These are phyloP conservation scores for Hordeum marinum DNA, from an alignment of 176 grass and related monocot species.

Conservation along the genomic window DNA sequence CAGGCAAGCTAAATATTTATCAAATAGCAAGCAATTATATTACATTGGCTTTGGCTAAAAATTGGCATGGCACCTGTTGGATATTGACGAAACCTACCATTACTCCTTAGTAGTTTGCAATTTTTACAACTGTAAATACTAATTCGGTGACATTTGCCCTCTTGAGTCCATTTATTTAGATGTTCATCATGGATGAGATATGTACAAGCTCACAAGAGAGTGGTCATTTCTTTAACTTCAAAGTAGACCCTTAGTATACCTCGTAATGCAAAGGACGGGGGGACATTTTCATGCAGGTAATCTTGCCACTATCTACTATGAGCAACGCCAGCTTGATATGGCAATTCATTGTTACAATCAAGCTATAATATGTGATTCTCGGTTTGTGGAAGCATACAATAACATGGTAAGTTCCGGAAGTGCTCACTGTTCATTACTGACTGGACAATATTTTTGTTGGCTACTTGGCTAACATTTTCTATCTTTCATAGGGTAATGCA, in stretches of 20 bases:
- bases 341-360: conserved; percentile 61
- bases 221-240: conserved; percentile 31
- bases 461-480: not conserved
- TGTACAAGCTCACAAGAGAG: conserved; percentile 20
- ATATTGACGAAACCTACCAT: conserved; percentile 3
- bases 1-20: not conserved
- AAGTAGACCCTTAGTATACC: conserved; percentile 25
- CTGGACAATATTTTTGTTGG: not conserved
- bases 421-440: not conserved
- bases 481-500: conserved; percentile 56
- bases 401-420: conserved; percentile 46
- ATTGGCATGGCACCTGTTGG: not conserved
- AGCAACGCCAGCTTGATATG: conserved; percentile 64
- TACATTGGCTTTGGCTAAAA: not conserved
- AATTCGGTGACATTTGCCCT: conserved; percentile 9
- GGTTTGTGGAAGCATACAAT: conserved; percentile 64
- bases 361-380: conserved; percentile 48
- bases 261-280: conserved; percentile 39
- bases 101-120: not conserved
- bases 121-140: not conserved
- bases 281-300: conserved; percentile 59
- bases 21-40: not conserved
- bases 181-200: conserved; percentile 25
- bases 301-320: conserved; percentile 61
- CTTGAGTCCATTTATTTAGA: conserved; percentile 20